Percentiles rank a stretch among this genome's conserved stretches.
Conservation (phyloP, 176 grass and related monocot species). For the Hordeum marinum region DNA sequence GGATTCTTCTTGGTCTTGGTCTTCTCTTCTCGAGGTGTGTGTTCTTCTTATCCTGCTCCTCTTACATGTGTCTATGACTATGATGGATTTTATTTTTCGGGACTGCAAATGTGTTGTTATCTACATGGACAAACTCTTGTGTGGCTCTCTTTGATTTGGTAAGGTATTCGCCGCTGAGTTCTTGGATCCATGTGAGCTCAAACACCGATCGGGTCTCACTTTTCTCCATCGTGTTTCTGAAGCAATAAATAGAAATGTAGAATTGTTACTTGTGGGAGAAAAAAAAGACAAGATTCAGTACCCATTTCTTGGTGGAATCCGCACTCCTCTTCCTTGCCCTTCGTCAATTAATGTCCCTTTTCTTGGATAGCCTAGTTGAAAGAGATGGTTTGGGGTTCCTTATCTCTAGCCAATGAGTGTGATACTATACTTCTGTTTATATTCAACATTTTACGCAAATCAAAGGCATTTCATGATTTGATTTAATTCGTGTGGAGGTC, state of each 20-base stretch:
- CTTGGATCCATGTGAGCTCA: background rate
- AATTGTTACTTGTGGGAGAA: background rate
- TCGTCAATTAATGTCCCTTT: background rate
- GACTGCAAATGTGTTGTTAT: background rate
- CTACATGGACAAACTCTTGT: background rate
- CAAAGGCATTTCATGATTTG: background rate
- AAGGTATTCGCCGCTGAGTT: background rate
- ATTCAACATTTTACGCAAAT: background rate
- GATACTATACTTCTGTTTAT: background rate
- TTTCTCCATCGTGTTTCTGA: background rate
- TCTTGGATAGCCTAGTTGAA: background rate
- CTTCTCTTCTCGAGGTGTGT: background rate
- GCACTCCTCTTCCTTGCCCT: background rate
- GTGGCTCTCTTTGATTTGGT: background rate
- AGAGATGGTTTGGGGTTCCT: background rate
- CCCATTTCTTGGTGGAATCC: constrained; percentile 1
- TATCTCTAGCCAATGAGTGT: background rate
- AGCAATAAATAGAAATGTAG: background rate
- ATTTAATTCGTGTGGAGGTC: background rate
- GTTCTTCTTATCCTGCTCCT: background rate
- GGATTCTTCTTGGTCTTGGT: background rate
- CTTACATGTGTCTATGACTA: too few relatives aligned
- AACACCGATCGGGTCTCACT: background rate
- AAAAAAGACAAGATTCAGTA: background rate
- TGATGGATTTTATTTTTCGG: background rate